Evolutionary conservation across 164 flowering plant species (phyloP), one percentile per base, ranked within the genome.

Genomic region (Nymphaea thermarum): DNA sequence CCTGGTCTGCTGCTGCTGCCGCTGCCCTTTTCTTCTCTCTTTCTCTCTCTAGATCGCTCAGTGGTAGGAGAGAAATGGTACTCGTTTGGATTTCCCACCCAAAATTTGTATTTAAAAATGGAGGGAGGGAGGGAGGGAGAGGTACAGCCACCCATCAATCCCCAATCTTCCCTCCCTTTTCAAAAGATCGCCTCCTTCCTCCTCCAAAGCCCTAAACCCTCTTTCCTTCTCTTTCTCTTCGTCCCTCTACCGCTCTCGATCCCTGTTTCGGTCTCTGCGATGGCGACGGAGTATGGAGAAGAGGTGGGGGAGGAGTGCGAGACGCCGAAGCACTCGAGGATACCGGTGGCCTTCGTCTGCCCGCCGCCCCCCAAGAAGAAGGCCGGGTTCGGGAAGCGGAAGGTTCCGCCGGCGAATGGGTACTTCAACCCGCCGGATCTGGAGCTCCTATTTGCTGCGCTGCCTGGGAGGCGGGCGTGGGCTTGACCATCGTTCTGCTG

Each of bases 391-490:
- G 47, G 55, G 43, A 68, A 69, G 63, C 66, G 63, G 74, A 66
- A 73, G 18, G 80, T 78, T 12, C 81, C 77, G 15, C 87, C 90
- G 14, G 75, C 80, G 72, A 73, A 76, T 42, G 90, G 86, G 5
- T 86, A 77, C 44, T 86, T 84, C 55, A 79, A 78, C 44, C 82
- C 90, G 5, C 86, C 84, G 4, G 87, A 86, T 75, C 79, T 86
- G 0, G 87, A 86, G n/a, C 60, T 73, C 44, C 71, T 85, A 5
- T 83, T 85, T 42, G 67, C 78, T 17, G 18, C 43, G 47, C 47
- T 44, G 16, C 17, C 47, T 2, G 66, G 79, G 60, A 5, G 74
- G 42, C 65, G 70, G 80, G 77, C 75, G 25, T 75, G 71, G 8
- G 80, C 76, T 61, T 73, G 68, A 43, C 10, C 53, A 1, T 1